phyloP scores from a whole-genome alignment of 2,329 filamentous ascomycete species.

The Cercospora sp. region DNA sequence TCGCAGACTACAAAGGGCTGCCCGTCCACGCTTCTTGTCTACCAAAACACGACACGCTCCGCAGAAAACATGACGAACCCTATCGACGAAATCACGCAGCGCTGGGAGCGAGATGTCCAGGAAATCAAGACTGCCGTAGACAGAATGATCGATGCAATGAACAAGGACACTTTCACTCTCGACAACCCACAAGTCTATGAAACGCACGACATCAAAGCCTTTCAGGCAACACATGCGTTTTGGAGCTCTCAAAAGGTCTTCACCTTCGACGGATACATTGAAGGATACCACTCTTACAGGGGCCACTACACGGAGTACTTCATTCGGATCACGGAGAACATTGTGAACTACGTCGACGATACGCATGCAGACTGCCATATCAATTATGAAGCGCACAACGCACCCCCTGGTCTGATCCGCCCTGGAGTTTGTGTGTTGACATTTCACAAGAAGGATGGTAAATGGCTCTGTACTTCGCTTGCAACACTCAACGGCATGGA shows the following conservation, averaged over 20 bases:
- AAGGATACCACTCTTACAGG: not conserved
- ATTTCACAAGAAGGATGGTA: slow-evolving; percentile 7
- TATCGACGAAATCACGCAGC: not conserved
- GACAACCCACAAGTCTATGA: slow-evolving; percentile 10
- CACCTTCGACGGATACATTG: slow-evolving; percentile 4
- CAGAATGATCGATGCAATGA: slow-evolving; percentile 8
- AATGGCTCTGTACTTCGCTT: slow-evolving; percentile 1
- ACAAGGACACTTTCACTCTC: slow-evolving; percentile 8
- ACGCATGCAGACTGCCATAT: not conserved
- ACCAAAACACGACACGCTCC: not conserved
- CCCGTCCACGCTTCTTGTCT: not conserved
- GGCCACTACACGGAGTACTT: not conserved
- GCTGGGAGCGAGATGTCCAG: not conserved
- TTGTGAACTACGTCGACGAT: slow-evolving; percentile 9
- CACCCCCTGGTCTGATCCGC: not conserved
- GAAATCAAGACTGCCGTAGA: not conserved
- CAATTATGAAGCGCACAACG: slow-evolving; percentile 2
- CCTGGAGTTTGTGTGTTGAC: not conserved
- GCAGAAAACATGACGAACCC: not conserved
- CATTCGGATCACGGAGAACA: not conserved
- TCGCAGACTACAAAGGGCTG: not conserved
- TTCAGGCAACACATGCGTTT: not conserved
- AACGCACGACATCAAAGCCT: not conserved
- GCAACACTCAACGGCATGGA: slow-evolving; percentile 7
- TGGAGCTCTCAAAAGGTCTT: not conserved